Conservation (phyloP, 129 eudicot genomes). For the Chrysanthemum seticuspe region DNA sequence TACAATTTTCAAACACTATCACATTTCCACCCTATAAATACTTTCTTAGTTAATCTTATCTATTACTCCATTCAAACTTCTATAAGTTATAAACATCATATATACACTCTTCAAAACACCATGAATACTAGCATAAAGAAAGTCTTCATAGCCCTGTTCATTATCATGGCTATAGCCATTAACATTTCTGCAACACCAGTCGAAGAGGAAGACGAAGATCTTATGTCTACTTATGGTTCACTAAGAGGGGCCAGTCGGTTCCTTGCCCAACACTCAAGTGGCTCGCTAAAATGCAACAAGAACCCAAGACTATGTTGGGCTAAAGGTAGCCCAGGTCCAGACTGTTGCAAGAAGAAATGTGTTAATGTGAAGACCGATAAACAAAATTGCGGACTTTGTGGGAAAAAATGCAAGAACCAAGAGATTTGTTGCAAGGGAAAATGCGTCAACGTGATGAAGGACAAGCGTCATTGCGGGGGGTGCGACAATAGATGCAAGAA, state of each 20-base stretch:
- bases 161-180: conserved; percentile 38
- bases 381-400: conserved; percentile 59
- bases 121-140: conserved; percentile 20
- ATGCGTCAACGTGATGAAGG: conserved; percentile 42
- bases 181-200: conserved; percentile 31
- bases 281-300: conserved; percentile 47
- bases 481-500: conserved; percentile 50
- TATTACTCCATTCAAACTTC: not conserved
- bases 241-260: conserved; percentile 41
- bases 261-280: conserved; percentile 31
- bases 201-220: conserved; percentile 26
- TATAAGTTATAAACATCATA: conserved; percentile 3
- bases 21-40: not conserved
- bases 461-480: conserved; percentile 57
- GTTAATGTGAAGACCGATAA: conserved; percentile 51
- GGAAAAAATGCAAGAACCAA: conserved; percentile 47
- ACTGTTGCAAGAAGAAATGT: conserved; percentile 66
- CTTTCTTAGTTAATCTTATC: not conserved
- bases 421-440: conserved; percentile 65
- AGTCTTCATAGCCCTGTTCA: conserved; percentile 18
- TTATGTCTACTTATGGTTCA: conserved; percentile 23
- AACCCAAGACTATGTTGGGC: conserved; percentile 58
- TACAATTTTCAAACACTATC: not conserved
- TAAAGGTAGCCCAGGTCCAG: conserved; percentile 53
- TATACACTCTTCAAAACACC: conserved; percentile 6